Percentiles rank a stretch among this genome's conserved stretches.
Conservation (phyloP, 345 rosid species). For the Excoecaria agallocha region DNA sequence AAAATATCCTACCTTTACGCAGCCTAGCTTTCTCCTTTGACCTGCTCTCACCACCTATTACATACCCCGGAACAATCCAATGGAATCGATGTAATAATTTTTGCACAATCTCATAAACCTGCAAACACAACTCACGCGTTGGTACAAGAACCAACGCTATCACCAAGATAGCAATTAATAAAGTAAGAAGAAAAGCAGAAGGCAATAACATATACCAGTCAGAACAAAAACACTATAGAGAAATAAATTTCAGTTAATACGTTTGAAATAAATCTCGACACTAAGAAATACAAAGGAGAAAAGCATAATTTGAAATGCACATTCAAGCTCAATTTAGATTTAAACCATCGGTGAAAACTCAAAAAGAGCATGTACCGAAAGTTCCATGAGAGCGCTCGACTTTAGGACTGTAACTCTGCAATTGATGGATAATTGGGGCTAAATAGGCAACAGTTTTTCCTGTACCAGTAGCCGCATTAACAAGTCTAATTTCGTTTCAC, state of each 20-base stretch:
- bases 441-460: slow-evolving; percentile 91
- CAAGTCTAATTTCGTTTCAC: slow-evolving; percentile 53
- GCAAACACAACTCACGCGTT: slow-evolving; percentile 87
- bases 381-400: slow-evolving; percentile 78
- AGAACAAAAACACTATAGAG: not conserved
- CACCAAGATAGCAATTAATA: slow-evolving; percentile 10
- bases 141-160: slow-evolving; percentile 97
- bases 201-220: slow-evolving; percentile 1
- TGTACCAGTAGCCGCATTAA: slow-evolving; percentile 90
- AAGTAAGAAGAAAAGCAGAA: not conserved
- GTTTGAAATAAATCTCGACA: not conserved
- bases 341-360: not conserved
- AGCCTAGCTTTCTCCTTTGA: slow-evolving; percentile 91
- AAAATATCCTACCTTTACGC: slow-evolving; percentile 63
- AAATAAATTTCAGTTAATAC: not conserved
- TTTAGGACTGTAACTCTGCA: slow-evolving; percentile 59
- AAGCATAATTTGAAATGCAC: not conserved
- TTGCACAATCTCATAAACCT: slow-evolving; percentile 85
- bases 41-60: slow-evolving; percentile 96
- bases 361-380: slow-evolving; percentile 50
- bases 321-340: not conserved
- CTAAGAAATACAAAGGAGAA: not conserved
- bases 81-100: slow-evolving; percentile 81
- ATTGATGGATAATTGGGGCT: slow-evolving; percentile 81
- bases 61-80: slow-evolving; percentile 97